Evolutionary conservation across 1,284 basidiomycete species (phyloP).

Genomic region (Boletus hoseneyae): DNA sequence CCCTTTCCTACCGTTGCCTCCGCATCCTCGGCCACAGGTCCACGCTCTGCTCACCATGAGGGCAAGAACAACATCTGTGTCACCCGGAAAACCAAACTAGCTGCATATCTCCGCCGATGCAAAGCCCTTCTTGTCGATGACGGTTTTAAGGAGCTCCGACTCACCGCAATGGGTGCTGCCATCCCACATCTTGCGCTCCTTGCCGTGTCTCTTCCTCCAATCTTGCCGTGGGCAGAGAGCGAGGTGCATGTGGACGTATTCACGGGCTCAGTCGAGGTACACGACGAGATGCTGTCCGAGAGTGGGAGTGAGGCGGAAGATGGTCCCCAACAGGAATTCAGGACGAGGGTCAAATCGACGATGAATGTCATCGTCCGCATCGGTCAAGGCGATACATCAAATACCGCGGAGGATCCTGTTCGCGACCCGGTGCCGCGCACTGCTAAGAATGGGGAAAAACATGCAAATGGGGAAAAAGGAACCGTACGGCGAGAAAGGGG

Average conservation of each 20-base stretch:
- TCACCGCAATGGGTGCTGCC: constrained; percentile 84
- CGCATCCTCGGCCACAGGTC: constrained; percentile 73
- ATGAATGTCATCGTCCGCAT: constrained; percentile 59
- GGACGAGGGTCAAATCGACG: constrained; percentile 66
- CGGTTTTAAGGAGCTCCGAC: constrained; percentile 75
- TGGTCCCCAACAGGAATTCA: constrained; percentile 50
- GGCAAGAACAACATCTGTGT: constrained; percentile 79
- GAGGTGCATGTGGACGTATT: constrained; percentile 66
- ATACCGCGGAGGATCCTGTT: constrained; percentile 15
- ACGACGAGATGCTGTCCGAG: constrained; percentile 76
- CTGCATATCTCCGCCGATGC: constrained; percentile 75
- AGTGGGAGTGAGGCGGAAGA: constrained; percentile 54
- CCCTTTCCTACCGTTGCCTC: constrained; percentile 76
- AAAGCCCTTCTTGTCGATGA: constrained; percentile 74
- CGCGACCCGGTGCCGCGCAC: constrained; percentile 1
- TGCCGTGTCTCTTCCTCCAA: constrained; percentile 66
- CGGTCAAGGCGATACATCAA: constrained; percentile 50
- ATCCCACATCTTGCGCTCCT: constrained; percentile 80
- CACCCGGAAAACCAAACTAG: constrained; percentile 73
- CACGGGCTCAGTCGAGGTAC: constrained; percentile 75
- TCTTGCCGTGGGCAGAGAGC: constrained; percentile 65
- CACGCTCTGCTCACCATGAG: constrained; percentile 66
- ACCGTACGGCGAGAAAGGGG: constrained; percentile 4
- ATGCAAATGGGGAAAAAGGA: no score
- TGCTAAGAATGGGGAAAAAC: constrained; percentile 13